Evolutionary conservation across 1,284 basidiomycete genomes (phyloP), one percentile per base, ranked within the genome.

Genomic region (Boletus semigastroideus): DNA sequence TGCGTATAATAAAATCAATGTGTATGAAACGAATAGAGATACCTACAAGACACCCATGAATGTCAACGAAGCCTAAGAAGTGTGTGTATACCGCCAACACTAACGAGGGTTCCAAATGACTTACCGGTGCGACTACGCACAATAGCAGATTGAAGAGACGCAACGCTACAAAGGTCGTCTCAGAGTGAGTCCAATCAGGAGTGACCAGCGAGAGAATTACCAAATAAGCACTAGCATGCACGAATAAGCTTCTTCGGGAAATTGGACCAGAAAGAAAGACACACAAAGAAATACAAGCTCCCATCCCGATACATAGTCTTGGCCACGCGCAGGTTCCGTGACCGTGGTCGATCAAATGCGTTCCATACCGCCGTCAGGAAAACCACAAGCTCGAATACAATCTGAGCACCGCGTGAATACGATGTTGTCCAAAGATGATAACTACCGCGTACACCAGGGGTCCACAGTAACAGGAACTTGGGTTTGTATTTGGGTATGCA

Each of bases 311-410:
- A 67, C 38, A 77, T 58, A 33, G 65, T 49, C 20, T 58, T 52
- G 12, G 65, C 38, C 42, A 75, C 56, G 16, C 54, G 47, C 4
- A 39, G 55, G 31, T 66, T 53, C 7, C 56, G 47, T 1, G 53
- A 42, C 19, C 70, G 66, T 17, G 73, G 71, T 25, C 58, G 61
- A 43, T 63, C 60, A 17, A 74, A 49, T 4, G 72, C 70, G 47
- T 75, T 73, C 67, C 71, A 74, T 20, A 65, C 58, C 8, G 71
- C 65, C 27, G 64, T 60, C 20, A 62, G 40, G 37, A 76, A 70
- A 1, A 74, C 49, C 42, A 77, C 60, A n/a, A 65, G 38, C 49
- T 77, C 74, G 30, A 76, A 76, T 3, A 54, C 48, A 9, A 73
- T 58, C 71, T 76, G 41, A 7, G n/a, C 5, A 38, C 4, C 13